A percentile compares a stretch with the other conserved stretches of the same genome.
These are phyloP conservation scores for Melampsora americana DNA, from an alignment of 1,284 basidiomycete species.

Conservation along the genomic window DNA sequence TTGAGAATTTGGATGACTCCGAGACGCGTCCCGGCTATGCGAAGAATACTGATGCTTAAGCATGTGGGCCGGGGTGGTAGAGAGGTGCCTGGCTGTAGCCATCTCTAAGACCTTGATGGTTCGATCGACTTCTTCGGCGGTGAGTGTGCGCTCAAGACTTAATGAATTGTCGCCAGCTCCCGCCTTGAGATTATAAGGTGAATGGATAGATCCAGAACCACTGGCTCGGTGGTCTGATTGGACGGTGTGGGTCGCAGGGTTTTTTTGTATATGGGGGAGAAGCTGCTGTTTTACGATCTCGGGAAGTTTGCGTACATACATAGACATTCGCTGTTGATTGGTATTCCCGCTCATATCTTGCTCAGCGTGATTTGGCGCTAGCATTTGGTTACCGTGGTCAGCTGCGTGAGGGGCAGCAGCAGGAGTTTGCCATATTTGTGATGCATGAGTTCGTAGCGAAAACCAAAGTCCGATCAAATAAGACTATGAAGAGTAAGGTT, in stretches of 20 bases:
- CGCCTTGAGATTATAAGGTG: background rate
- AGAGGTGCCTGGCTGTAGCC: constrained; percentile 40
- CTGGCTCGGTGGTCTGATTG: background rate
- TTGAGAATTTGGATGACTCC: background rate
- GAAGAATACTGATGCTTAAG: constrained; percentile 5
- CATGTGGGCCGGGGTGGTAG: background rate
- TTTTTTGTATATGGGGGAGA: constrained; percentile 48
- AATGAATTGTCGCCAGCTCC: background rate
- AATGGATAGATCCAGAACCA: background rate
- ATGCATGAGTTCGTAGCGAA: constrained; percentile 93
- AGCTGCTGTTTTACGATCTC: constrained; percentile 51
- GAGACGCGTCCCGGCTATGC: constrained; percentile 23
- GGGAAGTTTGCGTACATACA: constrained; percentile 47
- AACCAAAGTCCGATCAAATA: constrained; percentile 98
- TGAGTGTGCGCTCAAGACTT: constrained; percentile 20
- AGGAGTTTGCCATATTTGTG: constrained; percentile 96
- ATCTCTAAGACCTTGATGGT: constrained; percentile 38
- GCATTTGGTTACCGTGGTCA: constrained; percentile 55
- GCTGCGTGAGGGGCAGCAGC: constrained; percentile 65
- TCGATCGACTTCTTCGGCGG: constrained; percentile 33
- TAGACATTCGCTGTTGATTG: constrained; percentile 41
- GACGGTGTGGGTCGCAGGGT: background rate
- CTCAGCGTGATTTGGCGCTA: background rate
- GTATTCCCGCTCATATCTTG: constrained; percentile 16
- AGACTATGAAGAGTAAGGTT: constrained; percentile 61